Evolutionary conservation across 306 rosid genomes (phyloP), one percentile per base, ranked within the genome.

Genomic region (Vigna mungo): DNA sequence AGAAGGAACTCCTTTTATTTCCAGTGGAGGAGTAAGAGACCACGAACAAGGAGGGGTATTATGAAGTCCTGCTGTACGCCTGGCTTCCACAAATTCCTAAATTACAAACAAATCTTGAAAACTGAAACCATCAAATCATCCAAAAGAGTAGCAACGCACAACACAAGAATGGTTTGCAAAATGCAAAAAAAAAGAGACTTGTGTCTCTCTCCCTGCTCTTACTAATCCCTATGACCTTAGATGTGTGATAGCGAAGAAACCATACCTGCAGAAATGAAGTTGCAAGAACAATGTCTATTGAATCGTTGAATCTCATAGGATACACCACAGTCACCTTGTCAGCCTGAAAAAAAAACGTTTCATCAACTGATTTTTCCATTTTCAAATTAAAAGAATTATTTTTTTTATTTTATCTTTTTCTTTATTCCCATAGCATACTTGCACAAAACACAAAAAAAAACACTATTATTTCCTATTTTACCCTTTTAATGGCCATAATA

Each of bases 51-150:
- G 87, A 85, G 98, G 98, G 68, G 94, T 90, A 81, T 82, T 88
- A 70, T 86, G 79, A 77, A 95, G 93, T 61, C 97, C 97, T 81
- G 96, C 90, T 9, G 92, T 75, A 69, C 97, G 93, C 81, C 97
- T 92, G 84, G 98, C 98, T 88, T 95, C 98, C 48, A 92, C 93
- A 87, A 92, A 95, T 80, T 95, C 97, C 98, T 95, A 85, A 54
- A 82, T 76, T 46, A 78, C 68, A 84, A 30, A 82, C 58, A 72
- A 73, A 76, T 41, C 63, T 76, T 72, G 37, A 46, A 75, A 63
- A 44, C 77, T 69, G 82, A 59, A 76, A 80, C 78, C 75, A 71
- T 69, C 70, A 84, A 78, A 76, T 21, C 68, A 68, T 64, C 68
- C 74, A 72, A 83, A 54, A 47, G 54, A 52, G 46, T 75, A 71